Conservation (phyloP, 78 protist species). For the Dictyostelium capitatum region DNA sequence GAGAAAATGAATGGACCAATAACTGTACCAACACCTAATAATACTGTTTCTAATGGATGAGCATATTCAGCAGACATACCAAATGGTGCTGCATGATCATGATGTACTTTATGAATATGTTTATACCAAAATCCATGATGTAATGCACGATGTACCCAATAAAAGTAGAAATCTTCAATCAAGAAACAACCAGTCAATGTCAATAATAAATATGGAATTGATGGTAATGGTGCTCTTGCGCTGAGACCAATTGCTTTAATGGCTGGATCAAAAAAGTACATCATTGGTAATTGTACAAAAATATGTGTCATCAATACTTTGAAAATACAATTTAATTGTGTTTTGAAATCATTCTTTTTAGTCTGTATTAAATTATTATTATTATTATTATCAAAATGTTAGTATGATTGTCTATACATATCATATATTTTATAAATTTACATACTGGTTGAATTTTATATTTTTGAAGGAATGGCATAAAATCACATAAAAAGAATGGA, state of each 20-base stretch:
- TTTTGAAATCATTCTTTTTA: constrained; percentile 45
- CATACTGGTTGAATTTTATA: constrained; percentile 82
- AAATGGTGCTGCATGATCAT: constrained; percentile 79
- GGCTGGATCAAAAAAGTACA: constrained; percentile 64
- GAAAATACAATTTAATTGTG: constrained; percentile 48
- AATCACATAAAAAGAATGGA: constrained; percentile 69
- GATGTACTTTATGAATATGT: constrained; percentile 84
- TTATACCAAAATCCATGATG: constrained; percentile 81
- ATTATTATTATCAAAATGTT: no score
- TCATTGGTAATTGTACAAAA: constrained; percentile 75
- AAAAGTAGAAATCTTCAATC: constrained; percentile 76
- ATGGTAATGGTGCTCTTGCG: constrained; percentile 76
- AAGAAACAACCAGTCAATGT: constrained; percentile 14
- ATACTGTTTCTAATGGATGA: constrained; percentile 76
- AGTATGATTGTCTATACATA: not conserved
- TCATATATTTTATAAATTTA: not conserved
- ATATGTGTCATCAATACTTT: constrained; percentile 62
- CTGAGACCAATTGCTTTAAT: constrained; percentile 55
- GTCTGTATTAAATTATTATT: no score
- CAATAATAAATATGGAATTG: constrained; percentile 39
- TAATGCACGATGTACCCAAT: constrained; percentile 76
- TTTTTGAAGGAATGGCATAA: constrained; percentile 65
- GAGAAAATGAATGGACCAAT: constrained; percentile 82
- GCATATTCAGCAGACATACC: constrained; percentile 86
- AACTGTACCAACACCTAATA: constrained; percentile 81